A percentile compares a stretch with the other conserved stretches of the same genome.
Conservation (phyloP, 306 rosid species). For the Prunus mira region DNA sequence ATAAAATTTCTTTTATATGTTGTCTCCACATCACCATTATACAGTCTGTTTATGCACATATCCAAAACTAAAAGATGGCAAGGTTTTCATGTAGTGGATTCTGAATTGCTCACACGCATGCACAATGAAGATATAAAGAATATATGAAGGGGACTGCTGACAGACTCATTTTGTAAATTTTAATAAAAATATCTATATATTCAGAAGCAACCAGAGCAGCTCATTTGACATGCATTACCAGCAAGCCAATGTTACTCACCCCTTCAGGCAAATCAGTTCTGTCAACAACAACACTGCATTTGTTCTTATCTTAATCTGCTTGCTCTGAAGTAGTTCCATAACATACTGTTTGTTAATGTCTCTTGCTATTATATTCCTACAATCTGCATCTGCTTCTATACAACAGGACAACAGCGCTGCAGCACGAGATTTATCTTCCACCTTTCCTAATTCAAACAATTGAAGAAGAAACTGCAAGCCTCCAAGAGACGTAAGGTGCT, state of each 20-base stretch:
- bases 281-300: constrained; percentile 50
- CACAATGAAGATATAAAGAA: neutral
- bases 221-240: neutral
- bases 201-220: too few species aligned
- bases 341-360: constrained; percentile 50
- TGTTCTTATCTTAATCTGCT: constrained; percentile 40
- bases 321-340: constrained; percentile 57
- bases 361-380: constrained; percentile 51
- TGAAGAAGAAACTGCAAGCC: constrained; percentile 52
- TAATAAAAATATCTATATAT: too few species aligned
- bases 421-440: constrained; percentile 54
- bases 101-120: neutral
- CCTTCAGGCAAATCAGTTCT: constrained; percentile 53
- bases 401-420: constrained; percentile 41
- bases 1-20: neutral
- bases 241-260: constrained; percentile 24
- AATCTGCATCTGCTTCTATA: constrained; percentile 49
- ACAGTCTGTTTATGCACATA: neutral
- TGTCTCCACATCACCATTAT: neutral
- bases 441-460: constrained; percentile 51
- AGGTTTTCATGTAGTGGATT: neutral
- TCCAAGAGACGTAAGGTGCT: constrained; percentile 48
- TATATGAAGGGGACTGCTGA: neutral
- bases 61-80: neutral
- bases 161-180: too few species aligned